Evolutionary conservation across 1,139 yeast genomes (phyloP).

Genomic region (Kodamaea ohmeri): DNA sequence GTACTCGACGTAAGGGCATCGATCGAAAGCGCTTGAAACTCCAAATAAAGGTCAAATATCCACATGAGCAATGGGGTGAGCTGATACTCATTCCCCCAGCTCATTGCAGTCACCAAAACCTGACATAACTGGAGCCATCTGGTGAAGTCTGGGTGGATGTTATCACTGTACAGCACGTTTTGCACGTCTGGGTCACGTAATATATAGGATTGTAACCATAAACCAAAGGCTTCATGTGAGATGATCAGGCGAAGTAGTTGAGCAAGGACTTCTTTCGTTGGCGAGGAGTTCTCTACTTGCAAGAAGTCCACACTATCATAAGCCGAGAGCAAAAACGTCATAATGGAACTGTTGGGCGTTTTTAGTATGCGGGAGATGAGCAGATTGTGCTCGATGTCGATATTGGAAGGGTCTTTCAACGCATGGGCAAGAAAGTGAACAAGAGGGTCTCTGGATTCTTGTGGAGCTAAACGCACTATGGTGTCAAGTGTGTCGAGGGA

Average conservation of each 20-base stretch:
- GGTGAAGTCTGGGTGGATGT: conserved; percentile 10
- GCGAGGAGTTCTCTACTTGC: conserved; percentile 3
- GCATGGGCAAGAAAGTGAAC: conserved; percentile 8
- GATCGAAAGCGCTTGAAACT: conserved; percentile 11
- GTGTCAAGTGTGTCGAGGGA: background rate
- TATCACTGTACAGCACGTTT: conserved; percentile 7
- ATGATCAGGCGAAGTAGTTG: conserved; percentile 12
- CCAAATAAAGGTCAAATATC: conserved; percentile 43
- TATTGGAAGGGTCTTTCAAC: conserved; percentile 7
- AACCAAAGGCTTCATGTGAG: conserved; percentile 18
- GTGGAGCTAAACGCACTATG: conserved; percentile 1
- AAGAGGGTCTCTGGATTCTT: conserved; percentile 4
- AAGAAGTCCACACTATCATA: conserved; percentile 14
- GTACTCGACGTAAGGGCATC: conserved; percentile 6
- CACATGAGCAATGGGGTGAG: conserved; percentile 54
- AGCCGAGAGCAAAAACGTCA: conserved; percentile 10
- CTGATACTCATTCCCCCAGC: conserved; percentile 50
- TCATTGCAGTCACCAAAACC: conserved; percentile 45
- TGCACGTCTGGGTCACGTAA: conserved; percentile 4
- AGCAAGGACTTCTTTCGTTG: conserved; percentile 7
- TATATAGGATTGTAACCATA: conserved; percentile 11
- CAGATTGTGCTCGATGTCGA: conserved; percentile 14
- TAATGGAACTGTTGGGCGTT: conserved; percentile 6
- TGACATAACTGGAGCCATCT: conserved; percentile 33
- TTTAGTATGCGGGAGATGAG: conserved; percentile 7